Conservation (phyloP, 179 eudicot genomes). For the Monotropa hypopitys region DNA sequence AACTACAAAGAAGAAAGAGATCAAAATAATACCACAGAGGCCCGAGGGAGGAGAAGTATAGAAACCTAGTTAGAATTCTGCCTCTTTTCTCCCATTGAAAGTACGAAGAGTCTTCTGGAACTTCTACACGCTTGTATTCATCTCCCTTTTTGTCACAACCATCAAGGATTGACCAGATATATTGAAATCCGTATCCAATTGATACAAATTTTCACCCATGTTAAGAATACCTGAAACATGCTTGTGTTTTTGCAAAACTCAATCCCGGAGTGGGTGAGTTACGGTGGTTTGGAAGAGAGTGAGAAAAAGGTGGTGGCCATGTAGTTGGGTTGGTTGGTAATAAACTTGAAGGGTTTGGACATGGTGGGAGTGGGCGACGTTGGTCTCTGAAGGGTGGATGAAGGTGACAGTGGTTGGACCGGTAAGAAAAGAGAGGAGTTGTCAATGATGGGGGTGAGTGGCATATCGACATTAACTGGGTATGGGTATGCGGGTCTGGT, state of each 20-base stretch:
- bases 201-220: background rate
- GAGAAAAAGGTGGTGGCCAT: background rate
- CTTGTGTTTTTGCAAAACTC: background rate
- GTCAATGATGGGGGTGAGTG: background rate
- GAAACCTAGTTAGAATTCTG: background rate
- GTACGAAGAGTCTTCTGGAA: background rate
- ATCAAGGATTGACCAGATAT: background rate
- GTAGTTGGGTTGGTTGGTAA: background rate
- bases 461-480: too few species aligned
- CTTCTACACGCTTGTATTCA: background rate
- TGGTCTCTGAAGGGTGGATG: background rate
- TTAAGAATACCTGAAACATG: background rate
- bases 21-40: background rate
- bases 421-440: background rate
- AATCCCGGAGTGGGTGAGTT: background rate
- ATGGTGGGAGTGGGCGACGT: background rate
- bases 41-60: background rate
- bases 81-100: background rate
- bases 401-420: background rate
- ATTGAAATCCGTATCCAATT: background rate
- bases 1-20: background rate
- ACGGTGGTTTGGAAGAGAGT: background rate
- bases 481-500: too few species aligned
- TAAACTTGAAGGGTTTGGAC: background rate
- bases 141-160: background rate